A percentile compares a stretch with the other conserved stretches of the same genome.
Evolutionary conservation across 2,329 filamentous ascomycete genomes (phyloP).

Genomic region (Alternaria gaisen): DNA sequence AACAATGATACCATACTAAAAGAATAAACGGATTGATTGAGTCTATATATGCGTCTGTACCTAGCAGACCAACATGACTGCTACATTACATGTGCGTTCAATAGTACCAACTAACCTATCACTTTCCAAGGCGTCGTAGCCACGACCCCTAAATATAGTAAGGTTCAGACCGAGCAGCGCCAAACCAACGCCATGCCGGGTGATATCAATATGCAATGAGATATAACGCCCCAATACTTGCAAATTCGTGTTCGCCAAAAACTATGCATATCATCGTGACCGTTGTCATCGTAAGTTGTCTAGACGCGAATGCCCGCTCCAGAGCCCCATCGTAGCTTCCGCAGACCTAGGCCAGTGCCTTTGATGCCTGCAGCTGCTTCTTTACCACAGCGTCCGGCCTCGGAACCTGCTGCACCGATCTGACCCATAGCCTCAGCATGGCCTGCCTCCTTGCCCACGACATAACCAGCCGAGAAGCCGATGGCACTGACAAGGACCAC

Average conservation of each 20-base stretch:
- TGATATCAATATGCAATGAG: conserved; percentile 4
- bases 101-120: neutral
- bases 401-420: conserved; percentile 37
- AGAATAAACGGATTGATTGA: neutral
- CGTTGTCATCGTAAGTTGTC: neutral
- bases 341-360: conserved; percentile 41
- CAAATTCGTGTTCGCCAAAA: conserved; percentile 3
- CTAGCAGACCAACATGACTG: neutral
- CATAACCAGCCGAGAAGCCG: conserved; percentile 71
- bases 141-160: neutral
- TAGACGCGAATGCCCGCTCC: conserved; percentile 33
- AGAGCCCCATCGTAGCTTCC: conserved; percentile 45
- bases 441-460: conserved; percentile 67
- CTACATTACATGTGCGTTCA: neutral
- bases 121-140: neutral
- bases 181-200: conserved; percentile 8
- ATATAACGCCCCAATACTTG: neutral
- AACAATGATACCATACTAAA: neutral
- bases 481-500: conserved; percentile 71
- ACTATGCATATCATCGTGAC: neutral
- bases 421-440: conserved; percentile 58
- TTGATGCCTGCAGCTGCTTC: conserved; percentile 41
- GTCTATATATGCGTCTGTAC: neutral
- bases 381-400: conserved; percentile 46
- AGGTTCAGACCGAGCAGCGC: conserved; percentile 4